These are phyloP conservation scores for Neopestalotiopsis sp. DNA, from an alignment of 2,329 filamentous ascomycete genomes.

Conservation along the genomic window DNA sequence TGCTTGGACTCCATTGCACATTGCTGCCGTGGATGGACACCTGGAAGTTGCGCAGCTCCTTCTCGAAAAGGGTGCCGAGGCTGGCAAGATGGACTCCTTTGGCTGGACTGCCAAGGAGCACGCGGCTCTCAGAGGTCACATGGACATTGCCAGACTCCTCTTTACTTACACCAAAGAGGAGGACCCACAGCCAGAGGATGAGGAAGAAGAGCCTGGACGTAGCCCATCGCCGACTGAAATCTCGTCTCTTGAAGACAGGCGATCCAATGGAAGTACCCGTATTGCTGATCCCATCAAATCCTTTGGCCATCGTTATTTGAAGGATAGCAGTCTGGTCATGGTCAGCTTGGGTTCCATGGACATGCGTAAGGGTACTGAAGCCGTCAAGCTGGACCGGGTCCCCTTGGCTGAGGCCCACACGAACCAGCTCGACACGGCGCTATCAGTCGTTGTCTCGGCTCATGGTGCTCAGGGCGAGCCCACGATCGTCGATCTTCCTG, in stretches of 20 bases:
- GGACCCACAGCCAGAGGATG: slow-evolving; percentile 35
- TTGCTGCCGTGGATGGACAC: slow-evolving; percentile 89
- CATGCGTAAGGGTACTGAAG: slow-evolving; percentile 78
- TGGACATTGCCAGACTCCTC: slow-evolving; percentile 77
- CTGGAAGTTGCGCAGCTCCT: slow-evolving; percentile 77
- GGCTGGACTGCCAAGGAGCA: slow-evolving; percentile 96
- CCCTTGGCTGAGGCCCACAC: slow-evolving; percentile 87
- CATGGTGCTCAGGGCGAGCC: slow-evolving; percentile 85
- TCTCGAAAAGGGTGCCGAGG: slow-evolving; percentile 77
- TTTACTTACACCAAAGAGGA: slow-evolving; percentile 53
- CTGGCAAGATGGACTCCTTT: slow-evolving; percentile 79
- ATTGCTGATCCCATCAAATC: slow-evolving; percentile 84
- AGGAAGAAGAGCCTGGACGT: slow-evolving; percentile 32
- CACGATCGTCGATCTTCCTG: slow-evolving; percentile 87
- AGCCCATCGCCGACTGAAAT: slow-evolving; percentile 53
- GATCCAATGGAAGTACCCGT: slow-evolving; percentile 57
- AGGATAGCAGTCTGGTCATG: slow-evolving; percentile 84
- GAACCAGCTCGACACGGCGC: slow-evolving; percentile 90
- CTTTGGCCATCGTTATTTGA: slow-evolving; percentile 95
- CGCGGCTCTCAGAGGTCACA: slow-evolving; percentile 86
- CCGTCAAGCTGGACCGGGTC: slow-evolving; percentile 87
- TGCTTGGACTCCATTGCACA: slow-evolving; percentile 93
- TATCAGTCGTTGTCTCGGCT: slow-evolving; percentile 90
- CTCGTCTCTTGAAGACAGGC: slow-evolving; percentile 67
- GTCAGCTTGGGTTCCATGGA: slow-evolving; percentile 97